Evolutionary conservation across 371 early-diverging fungal species (phyloP).

Genomic region (Mucor indicus): DNA sequence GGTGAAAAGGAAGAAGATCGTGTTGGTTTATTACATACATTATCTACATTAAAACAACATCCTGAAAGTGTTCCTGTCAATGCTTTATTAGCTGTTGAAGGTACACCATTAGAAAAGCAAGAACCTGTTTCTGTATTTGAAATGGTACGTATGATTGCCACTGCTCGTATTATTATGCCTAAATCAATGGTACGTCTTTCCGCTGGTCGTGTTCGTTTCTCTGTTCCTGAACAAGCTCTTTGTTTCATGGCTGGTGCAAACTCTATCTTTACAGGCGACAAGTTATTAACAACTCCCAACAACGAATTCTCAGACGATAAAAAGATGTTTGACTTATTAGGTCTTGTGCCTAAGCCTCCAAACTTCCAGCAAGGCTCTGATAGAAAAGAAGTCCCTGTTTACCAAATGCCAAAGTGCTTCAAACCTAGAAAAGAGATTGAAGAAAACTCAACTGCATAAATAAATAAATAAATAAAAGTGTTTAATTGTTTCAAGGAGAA

Average conservation of each 20-base stretch:
- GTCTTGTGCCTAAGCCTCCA: slow-evolving; percentile 67
- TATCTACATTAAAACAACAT: slow-evolving; percentile 72
- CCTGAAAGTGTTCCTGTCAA: slow-evolving; percentile 89
- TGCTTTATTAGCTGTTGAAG: slow-evolving; percentile 79
- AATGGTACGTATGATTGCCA: slow-evolving; percentile 86
- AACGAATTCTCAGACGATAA: slow-evolving; percentile 73
- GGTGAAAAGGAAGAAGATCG: slow-evolving; percentile 78
- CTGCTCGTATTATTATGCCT: slow-evolving; percentile 85
- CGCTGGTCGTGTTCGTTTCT: slow-evolving; percentile 80
- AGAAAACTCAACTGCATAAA: background rate
- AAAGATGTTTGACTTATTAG: slow-evolving; percentile 74
- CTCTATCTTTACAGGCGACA: slow-evolving; percentile 87
- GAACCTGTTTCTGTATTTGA: slow-evolving; percentile 86
- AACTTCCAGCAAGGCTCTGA: slow-evolving; percentile 63
- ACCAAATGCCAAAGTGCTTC: slow-evolving; percentile 26
- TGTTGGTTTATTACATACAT: slow-evolving; percentile 75
- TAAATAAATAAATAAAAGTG: background rate
- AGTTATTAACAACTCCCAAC: slow-evolving; percentile 83
- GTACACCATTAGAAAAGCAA: slow-evolving; percentile 80
- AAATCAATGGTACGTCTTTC: slow-evolving; percentile 83
- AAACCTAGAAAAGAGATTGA: slow-evolving; percentile 7
- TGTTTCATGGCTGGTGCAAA: slow-evolving; percentile 90
- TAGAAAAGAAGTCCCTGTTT: slow-evolving; percentile 19
- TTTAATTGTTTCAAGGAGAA: background rate
- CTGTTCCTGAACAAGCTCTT: slow-evolving; percentile 72